Base-by-base conservation (phyloP, 75 land plant genomes). In the Azolla pinnata region DNA sequence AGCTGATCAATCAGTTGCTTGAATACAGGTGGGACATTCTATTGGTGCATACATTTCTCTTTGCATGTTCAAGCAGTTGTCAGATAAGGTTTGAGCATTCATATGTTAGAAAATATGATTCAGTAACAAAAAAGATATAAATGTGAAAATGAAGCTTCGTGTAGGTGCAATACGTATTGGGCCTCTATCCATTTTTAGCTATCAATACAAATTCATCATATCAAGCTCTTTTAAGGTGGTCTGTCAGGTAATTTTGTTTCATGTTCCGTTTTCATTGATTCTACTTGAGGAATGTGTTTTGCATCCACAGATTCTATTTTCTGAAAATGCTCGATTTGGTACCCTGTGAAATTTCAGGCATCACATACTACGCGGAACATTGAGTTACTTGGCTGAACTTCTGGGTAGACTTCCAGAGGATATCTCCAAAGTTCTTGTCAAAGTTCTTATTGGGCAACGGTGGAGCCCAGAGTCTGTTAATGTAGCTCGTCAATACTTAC, bases 11-110 rank as follows among this genome's bases (percentile, higher is more conserved):
- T n/a, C n/a, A n/a, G 30, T 59, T 67, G 12, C 55, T 34, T 57
- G n/a, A 44, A n/a, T 56, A 48, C 57, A 90, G 93, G 88, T 80
- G 63, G 97, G 95, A 27, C 97, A 91, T 53, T 91, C 97, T n/a
- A 84, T 91, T 66, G 97, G 97, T 54, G 64, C 97, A 66, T 80
- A 87, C 56, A 84, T 87, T 33, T 60, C 79, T 29, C 12, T 91
- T 54, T 83, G 88, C 35, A 60, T 78, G 56, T 76, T 77, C 29
- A 84, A 71, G 66, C 72, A 69, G 59, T 57, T 69, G 46, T 78
- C 78, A 19, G 51, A 83, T 0, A 67, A 82, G 97, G 97, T 90
- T 19, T 58, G 49, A n/a, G n/a, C n/a, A n/a, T n/a, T n/a, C n/a
- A n/a, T n/a, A n/a, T n/a, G n/a, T n/a, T n/a, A n/a, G n/a, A n/a